Evolutionary conservation across 2,329 filamentous ascomycete genomes (phyloP), one percentile per base, ranked within the genome.

Genomic region (Seiridium unicorne): DNA sequence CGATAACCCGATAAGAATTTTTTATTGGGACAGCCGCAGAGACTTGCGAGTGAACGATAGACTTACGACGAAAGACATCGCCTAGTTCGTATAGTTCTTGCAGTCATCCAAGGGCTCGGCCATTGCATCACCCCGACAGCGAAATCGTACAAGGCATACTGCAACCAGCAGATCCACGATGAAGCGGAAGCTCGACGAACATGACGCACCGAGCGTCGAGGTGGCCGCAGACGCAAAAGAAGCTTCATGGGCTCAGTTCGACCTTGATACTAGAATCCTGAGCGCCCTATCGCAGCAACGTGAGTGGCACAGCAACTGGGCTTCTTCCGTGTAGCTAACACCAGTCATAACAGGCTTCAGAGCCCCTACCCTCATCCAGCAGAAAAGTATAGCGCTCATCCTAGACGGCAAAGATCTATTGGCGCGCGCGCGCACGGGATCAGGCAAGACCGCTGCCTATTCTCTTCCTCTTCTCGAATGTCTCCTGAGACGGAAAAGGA

Each of bases 361-460:
- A 63, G 87, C 88, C 60, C 95, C 95, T 11, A 98, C 95, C n/a
- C 84, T 89, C 10, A 91, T 98, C 1, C 95, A 99, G 76, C 84
- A 87, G 47, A 89, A 90, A 74, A 91, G 92, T 1, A 96, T 99
- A 63, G 95, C 95, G 1, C 78, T 97, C 44, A 92, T 92, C 31
- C 81, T 98, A 18, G 87, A 93, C 64, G 94, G 95, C 10, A 89
- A 92, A 70, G 93, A 98, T 81, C 88, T 99, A 53, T 81, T 98
- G 44, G 93, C 93, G 58, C 93, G 94, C 71, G 92, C 94, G 44
- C 96, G 94, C 75, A 98, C 95, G 4, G 95, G 95, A 10, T 97
- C 93, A 3, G 95, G 95, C 66, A 99, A 99, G 82, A 99, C 95
- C 9, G 92, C 92, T n/a, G 94, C 95, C 55, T 98, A 98, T 73